Base-by-base conservation (phyloP, 768 basidiomycete species). In the Lyophyllum semitale region DNA sequence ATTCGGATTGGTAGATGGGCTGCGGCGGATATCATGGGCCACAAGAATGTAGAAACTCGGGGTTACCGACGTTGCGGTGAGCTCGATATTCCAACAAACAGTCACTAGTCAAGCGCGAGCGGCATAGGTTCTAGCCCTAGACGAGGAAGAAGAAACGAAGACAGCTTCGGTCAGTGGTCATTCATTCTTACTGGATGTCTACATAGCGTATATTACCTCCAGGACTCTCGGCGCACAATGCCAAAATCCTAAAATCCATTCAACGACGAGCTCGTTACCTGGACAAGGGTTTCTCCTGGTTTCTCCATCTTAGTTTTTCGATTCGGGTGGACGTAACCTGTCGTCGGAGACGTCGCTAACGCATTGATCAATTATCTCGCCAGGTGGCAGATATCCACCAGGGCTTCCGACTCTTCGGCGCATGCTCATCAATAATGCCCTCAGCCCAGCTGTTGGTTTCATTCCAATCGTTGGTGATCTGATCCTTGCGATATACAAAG, bases 241-340 rank as follows among this genome's bases (percentile, higher is more conserved):
- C 81, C 33, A 82, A 82, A 46, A 87, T 94, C 47, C 77, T 97
- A 37, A 81, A 80, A 60, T 82, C 85, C 18, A 84, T 97, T 29
- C 84, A 90, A 64, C 77, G 80, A 30, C 79, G 93, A 6, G 93
- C 93, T 1, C 91, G 89, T 62, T 84, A 87, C 66, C 86, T 97
- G 51, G 95, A 97, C 73, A 94, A 92, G 69, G 86, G 91, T 2
- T 91, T n/a, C n/a, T n/a, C n/a, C n/a, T n/a, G n/a, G n/a, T n/a
- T n/a, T 97, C 76, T 77, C 67, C 40, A 27, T 96, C 1, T 89
- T 86, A 56, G 93, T 94, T 9, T 66, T 95, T 50, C 83, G 84
- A 12, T 93, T 96, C 56, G 95, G 95, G 0, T 95, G 88, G 88
- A 84, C 91, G 0, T 89, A 92, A 42, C 91, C 91, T 8, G 71